phyloP scores from a whole-genome alignment of 2,329 filamentous ascomycete genomes.

The Trichoderma arundinaceum region DNA sequence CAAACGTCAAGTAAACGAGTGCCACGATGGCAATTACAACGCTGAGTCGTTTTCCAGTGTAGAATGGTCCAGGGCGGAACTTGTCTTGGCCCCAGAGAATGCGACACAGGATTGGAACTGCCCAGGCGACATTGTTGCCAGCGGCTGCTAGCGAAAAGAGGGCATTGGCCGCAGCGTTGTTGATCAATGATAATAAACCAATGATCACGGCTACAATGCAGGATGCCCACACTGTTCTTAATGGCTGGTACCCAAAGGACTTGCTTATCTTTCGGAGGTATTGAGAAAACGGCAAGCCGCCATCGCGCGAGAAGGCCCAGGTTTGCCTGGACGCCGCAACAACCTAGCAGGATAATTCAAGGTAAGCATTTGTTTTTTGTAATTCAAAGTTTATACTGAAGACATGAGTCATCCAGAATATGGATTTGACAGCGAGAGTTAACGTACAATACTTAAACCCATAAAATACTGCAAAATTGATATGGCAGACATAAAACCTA shows the following conservation, averaged over 20 bases:
- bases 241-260: conserved; percentile 3
- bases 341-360: background rate
- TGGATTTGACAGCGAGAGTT: too few relatives aligned
- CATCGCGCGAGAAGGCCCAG: conserved; percentile 21
- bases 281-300: conserved; percentile 12
- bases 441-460: conserved; percentile 21
- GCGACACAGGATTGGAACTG: conserved; percentile 8
- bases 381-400: too few relatives aligned
- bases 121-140: conserved; percentile 14
- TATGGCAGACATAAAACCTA: conserved; percentile 16
- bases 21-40: background rate
- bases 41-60: background rate
- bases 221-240: conserved; percentile 13
- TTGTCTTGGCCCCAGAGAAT: conserved; percentile 12
- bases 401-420: too few relatives aligned
- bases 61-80: conserved; percentile 17
- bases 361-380: too few relatives aligned
- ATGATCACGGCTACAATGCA: background rate
- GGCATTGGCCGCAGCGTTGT: conserved; percentile 13
- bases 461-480: conserved; percentile 14
- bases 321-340: conserved; percentile 18
- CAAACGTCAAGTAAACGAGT: conserved; percentile 4
- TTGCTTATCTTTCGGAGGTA: conserved; percentile 10
- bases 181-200: conserved; percentile 9
- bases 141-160: conserved; percentile 11